These are phyloP conservation scores for Cystofilobasidium capitatum DNA, from an alignment of 768 basidiomycete genomes.

Conservation along the genomic window DNA sequence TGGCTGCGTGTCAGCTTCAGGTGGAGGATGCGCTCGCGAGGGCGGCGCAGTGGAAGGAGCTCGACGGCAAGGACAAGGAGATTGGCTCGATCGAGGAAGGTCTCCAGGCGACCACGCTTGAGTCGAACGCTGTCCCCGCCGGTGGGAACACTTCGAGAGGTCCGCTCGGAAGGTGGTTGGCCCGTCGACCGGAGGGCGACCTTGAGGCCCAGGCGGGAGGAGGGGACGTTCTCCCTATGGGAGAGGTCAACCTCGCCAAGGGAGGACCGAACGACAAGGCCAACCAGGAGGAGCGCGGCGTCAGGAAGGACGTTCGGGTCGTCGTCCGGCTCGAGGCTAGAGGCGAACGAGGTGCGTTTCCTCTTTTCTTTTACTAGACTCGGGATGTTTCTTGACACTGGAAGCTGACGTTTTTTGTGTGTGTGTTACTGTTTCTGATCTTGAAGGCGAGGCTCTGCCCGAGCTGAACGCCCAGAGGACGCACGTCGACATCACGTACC, in stretches of 20 bases:
- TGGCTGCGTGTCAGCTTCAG: constrained; percentile 53
- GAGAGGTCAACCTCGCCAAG: neutral
- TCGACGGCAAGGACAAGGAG: constrained; percentile 34
- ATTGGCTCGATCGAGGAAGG: neutral
- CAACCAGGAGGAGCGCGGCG: constrained; percentile 32
- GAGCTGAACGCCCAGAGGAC: constrained; percentile 78
- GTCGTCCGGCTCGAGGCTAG: constrained; percentile 72
- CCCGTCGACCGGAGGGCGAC: constrained; percentile 31
- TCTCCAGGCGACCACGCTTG: neutral
- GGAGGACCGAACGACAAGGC: constrained; percentile 10
- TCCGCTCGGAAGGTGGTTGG: constrained; percentile 15
- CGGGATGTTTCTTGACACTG: neutral
- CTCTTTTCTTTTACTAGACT: neutral
- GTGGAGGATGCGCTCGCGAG: neutral
- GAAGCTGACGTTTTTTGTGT: too few species aligned
- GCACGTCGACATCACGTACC: constrained; percentile 64
- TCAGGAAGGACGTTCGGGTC: constrained; percentile 58
- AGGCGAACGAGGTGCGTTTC: constrained; percentile 57
- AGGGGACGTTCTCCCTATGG: neutral
- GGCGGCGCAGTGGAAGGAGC: constrained; percentile 28
- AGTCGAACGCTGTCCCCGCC: neutral
- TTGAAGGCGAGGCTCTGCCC: constrained; percentile 43
- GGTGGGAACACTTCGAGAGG: neutral
- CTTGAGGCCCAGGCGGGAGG: constrained; percentile 37
- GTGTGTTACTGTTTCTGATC: constrained; percentile 4